Evolutionary conservation across 177 flowering plant species (phyloP).

Genomic region (Tripterygium wilfordii): DNA sequence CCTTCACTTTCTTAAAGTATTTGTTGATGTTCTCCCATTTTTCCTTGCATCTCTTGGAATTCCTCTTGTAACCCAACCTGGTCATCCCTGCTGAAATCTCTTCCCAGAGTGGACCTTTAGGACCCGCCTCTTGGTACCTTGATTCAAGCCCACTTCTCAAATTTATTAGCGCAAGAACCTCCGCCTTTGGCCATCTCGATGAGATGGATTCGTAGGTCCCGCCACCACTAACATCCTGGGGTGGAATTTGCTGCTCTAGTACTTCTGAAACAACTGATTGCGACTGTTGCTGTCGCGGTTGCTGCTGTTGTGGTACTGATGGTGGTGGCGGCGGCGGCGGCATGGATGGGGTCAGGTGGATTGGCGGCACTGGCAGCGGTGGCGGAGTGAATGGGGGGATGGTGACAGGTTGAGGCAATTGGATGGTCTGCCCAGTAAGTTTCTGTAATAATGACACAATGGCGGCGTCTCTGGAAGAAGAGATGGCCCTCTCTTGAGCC

Average conservation of each 20-base stretch:
- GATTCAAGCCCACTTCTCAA: slow-evolving; percentile 52
- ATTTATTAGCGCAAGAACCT: slow-evolving; percentile 54
- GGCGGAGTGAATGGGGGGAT: slow-evolving; percentile 24
- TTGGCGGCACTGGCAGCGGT: slow-evolving; percentile 11
- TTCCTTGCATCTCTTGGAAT: slow-evolving; percentile 68
- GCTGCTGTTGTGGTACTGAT: slow-evolving; percentile 12
- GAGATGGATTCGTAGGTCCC: slow-evolving; percentile 29
- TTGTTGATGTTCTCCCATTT: slow-evolving; percentile 84
- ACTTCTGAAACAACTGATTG: slow-evolving; percentile 26
- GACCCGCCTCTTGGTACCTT: slow-evolving; percentile 59
- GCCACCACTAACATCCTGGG: slow-evolving; percentile 13
- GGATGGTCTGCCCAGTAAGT: slow-evolving; percentile 48
- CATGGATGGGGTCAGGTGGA: slow-evolving; percentile 7
- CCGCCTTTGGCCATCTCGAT: slow-evolving; percentile 66
- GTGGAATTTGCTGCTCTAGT: slow-evolving; percentile 39
- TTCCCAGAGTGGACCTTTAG: slow-evolving; percentile 75
- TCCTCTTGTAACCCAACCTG: slow-evolving; percentile 49
- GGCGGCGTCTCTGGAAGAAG: slow-evolving; percentile 60
- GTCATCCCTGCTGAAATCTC: slow-evolving; percentile 57
- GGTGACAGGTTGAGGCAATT: slow-evolving; percentile 24
- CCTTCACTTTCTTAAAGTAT: slow-evolving; percentile 75
- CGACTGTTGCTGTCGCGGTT: slow-evolving; percentile 21
- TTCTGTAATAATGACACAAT: slow-evolving; percentile 53
- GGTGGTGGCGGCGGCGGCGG: slow-evolving; percentile 11
- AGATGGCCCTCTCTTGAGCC: slow-evolving; percentile 51